Evolutionary conservation across 2,329 filamentous ascomycete genomes (phyloP).

Genomic region (Fusarium subtropicale): DNA sequence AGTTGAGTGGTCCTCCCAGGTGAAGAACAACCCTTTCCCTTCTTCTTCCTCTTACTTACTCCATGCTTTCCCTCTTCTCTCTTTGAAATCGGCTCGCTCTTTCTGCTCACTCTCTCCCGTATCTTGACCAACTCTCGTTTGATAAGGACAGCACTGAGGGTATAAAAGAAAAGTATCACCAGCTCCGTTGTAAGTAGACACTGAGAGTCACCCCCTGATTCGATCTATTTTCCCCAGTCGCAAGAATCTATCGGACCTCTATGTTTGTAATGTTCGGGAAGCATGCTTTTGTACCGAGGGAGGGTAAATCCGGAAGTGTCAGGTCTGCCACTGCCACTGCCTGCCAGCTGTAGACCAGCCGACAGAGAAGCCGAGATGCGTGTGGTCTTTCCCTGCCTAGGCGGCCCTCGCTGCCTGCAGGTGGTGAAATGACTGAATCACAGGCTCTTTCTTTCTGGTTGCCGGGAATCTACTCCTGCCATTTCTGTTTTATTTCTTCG

Average conservation of each 20-base stretch:
- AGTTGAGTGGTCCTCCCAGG: constrained; percentile 27
- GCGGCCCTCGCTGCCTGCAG: not conserved
- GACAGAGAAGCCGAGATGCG: constrained; percentile 8
- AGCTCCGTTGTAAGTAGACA: constrained; percentile 16
- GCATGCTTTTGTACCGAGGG: not conserved
- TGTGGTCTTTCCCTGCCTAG: not conserved
- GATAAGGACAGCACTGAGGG: not conserved
- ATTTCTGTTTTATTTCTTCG: constrained; percentile 25
- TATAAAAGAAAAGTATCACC: not conserved
- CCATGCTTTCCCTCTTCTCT: not conserved
- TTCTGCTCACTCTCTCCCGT: constrained; percentile 1
- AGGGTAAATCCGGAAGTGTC: constrained; percentile 7
- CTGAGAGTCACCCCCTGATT: not conserved
- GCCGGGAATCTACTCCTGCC: not conserved
- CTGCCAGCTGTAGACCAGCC: constrained; percentile 28
- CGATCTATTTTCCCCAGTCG: not conserved
- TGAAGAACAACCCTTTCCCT: not conserved
- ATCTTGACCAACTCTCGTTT: constrained; percentile 15
- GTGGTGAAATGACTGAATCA: constrained; percentile 43
- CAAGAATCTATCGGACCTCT: no score
- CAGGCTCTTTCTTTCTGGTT: constrained; percentile 11
- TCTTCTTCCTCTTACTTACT: not conserved
- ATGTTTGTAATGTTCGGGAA: not conserved
- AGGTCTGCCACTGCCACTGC: constrained; percentile 24
- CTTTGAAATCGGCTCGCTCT: not conserved